Percentiles rank a stretch among this genome's conserved stretches.
Conservation (phyloP, 257 asterid genomes). For the Penstemon barbatus region DNA sequence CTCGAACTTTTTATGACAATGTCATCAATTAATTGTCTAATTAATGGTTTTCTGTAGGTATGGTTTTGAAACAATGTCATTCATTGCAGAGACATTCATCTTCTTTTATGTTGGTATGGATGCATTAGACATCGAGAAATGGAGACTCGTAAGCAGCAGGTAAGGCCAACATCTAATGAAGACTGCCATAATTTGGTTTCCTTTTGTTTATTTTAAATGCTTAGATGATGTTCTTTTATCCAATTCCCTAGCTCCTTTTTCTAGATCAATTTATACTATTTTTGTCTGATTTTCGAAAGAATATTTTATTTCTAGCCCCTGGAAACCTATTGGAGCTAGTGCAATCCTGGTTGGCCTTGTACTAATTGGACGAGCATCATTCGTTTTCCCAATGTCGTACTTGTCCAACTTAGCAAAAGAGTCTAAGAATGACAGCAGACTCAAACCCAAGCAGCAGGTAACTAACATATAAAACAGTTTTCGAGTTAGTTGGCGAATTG, state of each 20-base stretch:
- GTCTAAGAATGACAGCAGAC: conserved; percentile 33
- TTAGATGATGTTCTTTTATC: too few species aligned
- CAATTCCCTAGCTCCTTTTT: too few species aligned
- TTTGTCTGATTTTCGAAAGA: background rate
- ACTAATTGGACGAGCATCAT: conserved; percentile 69
- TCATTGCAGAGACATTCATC: conserved; percentile 64
- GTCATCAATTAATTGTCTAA: background rate
- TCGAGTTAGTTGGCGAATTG: too few species aligned
- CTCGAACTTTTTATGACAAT: background rate
- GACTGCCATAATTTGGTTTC: background rate
- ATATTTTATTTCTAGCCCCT: conserved; percentile 46
- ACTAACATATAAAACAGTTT: background rate
- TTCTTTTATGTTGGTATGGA: conserved; percentile 93
- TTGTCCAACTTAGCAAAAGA: conserved; percentile 44
- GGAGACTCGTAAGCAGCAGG: conserved; percentile 60
- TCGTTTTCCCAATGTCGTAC: conserved; percentile 60
- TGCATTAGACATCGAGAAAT: conserved; percentile 78
- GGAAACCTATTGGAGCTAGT: conserved; percentile 61
- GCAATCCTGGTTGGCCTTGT: conserved; percentile 57
- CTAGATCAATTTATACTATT: background rate
- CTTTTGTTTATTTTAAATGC: background rate
- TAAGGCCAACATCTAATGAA: conserved; percentile 13
- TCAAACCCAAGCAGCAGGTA: conserved; percentile 63
- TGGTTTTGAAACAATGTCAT: conserved; percentile 65
- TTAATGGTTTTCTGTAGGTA: conserved; percentile 49